Evolutionary conservation across 768 basidiomycete genomes (phyloP), one percentile per base, ranked within the genome.

Genomic region (Lyophyllum atratum): DNA sequence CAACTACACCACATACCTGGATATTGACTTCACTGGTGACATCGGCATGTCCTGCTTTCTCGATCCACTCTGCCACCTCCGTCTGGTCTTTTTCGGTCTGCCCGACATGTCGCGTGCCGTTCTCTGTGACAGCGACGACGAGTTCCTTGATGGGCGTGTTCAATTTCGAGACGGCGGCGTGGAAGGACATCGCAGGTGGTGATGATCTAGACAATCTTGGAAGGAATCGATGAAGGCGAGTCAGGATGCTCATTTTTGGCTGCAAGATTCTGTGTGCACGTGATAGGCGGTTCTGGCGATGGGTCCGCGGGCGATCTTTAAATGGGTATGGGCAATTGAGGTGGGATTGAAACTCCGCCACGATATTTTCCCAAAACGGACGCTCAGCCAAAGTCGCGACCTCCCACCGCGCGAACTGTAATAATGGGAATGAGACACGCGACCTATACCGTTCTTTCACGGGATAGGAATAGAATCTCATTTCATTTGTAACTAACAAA

Each of bases 21-120:
- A 90, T 64, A 45, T 68, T 80, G 15, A 74, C 69, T 29, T 74
- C 70, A 55, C 78, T 79, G 3, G 74, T 77, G 40, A 85, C 61
- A 51, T 82, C 79, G 22, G 79, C 78, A 55, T 74, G 69, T 12
- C 74, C 78, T 21, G 85, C 79, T 68, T 83, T 89, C 59, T 84
- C 83, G 63, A 93, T 83, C 90, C 92, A 93, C 56, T 72, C 74
- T 22, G 75, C 67, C 26, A 93, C 84, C 64, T 90, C 86, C 45
- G 76, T 72, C 70, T 83, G 76, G 65, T 90, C 88, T 59, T 78
- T 74, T 63, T 87, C 85, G 19, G 80, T 79, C 63, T 76, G 78
- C 21, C 89, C 90, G 44, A 80, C 59, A 24, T 73, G 66, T 51
- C 71, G 66, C 48, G 70, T 67, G 26, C 78, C 82, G 58, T 82